These are phyloP conservation scores for Fraxinus greggii DNA, from an alignment of 305 asterid species.

Conservation along the genomic window DNA sequence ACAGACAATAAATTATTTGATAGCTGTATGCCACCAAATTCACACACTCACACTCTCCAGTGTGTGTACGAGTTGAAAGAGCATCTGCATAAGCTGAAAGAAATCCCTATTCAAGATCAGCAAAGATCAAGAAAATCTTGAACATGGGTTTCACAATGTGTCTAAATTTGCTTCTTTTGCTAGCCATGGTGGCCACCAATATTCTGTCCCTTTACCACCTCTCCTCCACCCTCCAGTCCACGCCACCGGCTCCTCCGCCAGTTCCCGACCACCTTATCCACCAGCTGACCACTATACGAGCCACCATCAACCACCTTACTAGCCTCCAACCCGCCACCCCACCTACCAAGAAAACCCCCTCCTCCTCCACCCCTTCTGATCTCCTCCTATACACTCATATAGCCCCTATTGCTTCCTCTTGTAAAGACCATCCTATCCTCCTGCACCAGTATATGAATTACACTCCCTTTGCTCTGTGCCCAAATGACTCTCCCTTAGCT, in stretches of 20 bases:
- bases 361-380: slow-evolving; percentile 66
- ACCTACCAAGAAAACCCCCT: slow-evolving; percentile 28
- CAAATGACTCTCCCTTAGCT: slow-evolving; percentile 55
- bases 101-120: neutral
- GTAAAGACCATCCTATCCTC: slow-evolving; percentile 70
- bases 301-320: slow-evolving; percentile 94
- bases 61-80: neutral
- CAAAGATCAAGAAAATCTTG: neutral
- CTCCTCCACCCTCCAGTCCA: slow-evolving; percentile 76
- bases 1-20: neutral
- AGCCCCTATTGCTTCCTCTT: slow-evolving; percentile 82
- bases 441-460: slow-evolving; percentile 84
- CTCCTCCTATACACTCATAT: slow-evolving; percentile 74
- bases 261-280: slow-evolving; percentile 89
- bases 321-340: slow-evolving; percentile 54
- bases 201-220: slow-evolving; percentile 96
- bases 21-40: neutral
- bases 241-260: slow-evolving; percentile 49
- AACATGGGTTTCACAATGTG: slow-evolving; percentile 88
- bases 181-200: slow-evolving; percentile 98
- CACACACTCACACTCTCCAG: neutral
- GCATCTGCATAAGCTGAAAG: neutral
- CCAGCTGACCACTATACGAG: slow-evolving; percentile 91
- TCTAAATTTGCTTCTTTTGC: slow-evolving; percentile 69
- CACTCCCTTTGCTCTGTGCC: slow-evolving; percentile 79